A percentile compares a stretch with the other conserved stretches of the same genome.
Evolutionary conservation across 345 rosid genomes (phyloP).

Genomic region (Erucastrum elatum): DNA sequence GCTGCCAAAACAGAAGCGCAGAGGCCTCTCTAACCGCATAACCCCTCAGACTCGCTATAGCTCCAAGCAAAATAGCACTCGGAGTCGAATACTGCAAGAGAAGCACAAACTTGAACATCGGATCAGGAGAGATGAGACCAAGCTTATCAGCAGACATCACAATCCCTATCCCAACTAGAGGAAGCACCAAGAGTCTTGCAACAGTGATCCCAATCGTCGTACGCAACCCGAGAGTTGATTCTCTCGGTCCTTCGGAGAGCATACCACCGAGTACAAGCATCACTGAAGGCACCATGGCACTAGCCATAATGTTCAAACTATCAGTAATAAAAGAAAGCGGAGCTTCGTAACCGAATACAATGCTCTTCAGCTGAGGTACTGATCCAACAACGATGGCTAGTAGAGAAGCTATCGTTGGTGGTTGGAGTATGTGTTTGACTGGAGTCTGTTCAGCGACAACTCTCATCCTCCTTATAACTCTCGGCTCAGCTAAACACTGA

Average conservation of each 20-base stretch:
- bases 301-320: conserved; percentile 78
- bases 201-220: conserved; percentile 71
- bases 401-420: conserved; percentile 86
- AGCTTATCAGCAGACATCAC: conserved; percentile 58
- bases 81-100: conserved; percentile 90
- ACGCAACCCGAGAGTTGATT: conserved; percentile 72
- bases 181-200: conserved; percentile 88
- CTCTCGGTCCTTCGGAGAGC: conserved; percentile 91
- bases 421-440: conserved; percentile 82
- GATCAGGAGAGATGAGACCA: conserved; percentile 56
- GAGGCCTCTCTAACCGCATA: conserved; percentile 89
- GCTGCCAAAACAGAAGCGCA: conserved; percentile 95
- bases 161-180: conserved; percentile 73
- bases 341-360: conserved; percentile 76
- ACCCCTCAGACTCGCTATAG: conserved; percentile 86
- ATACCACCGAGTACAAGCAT: conserved; percentile 97
- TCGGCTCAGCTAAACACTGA: conserved; percentile 81
- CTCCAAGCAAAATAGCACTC: conserved; percentile 88
- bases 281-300: conserved; percentile 94
- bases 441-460: conserved; percentile 92
- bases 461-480: conserved; percentile 84
- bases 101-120: conserved; percentile 79
- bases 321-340: conserved; percentile 80
- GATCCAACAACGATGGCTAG: conserved; percentile 75
- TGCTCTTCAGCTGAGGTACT: conserved; percentile 69